Base-by-base conservation (phyloP, 2,329 filamentous ascomycete genomes). In the Eurotiales sp. region DNA sequence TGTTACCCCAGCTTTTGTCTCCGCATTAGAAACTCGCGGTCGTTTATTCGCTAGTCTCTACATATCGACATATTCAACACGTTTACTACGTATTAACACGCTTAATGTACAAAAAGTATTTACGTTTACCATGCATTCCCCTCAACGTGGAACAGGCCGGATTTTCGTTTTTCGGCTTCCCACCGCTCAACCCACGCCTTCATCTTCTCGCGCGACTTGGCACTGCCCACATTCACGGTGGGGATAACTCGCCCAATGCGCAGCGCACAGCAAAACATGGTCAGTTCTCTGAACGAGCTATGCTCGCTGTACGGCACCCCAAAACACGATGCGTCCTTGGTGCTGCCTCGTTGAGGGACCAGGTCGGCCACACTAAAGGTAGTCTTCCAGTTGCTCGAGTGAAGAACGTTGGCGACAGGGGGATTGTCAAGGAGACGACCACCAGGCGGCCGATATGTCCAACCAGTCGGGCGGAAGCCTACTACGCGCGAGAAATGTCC, bases 301-400 rank as follows among this genome's bases (percentile, higher is more conserved):
- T 99, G 93, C 72, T 99, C 93, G 46, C 86, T 91, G 66, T 99
- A 99, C 2, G 93, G 93, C 2, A 97, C 93, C 0, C 90, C 91
- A 60, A 95, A 96, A 67, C 90, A 96, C 67, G 87, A 86, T 32
- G 88, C 88, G 60, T 92, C 85, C 43, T 80, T 80, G 3, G 87
- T 91, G 69, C 87, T 91, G 3, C 93, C 93, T 3, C 90, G 80
- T 70, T 96, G 90, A 0, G 90, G 86, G 0, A 83, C 77, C 36
- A 99, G 79, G 53, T 96, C 88, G 7, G 77, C 73, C 60, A 83
- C 82, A 1, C 77, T 77, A 65, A 91, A 97, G 2, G 80, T 74
- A 10, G 85, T 85, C 61, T 84, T 83, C 92, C 93, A 97, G 6
- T 81, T 81, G 12, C 82, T 76, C 0, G 80, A 82, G 58, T 83